Percentiles rank a stretch among this genome's conserved stretches.
These are phyloP conservation scores for Trichoderma cornu-damae DNA, from an alignment of 2,329 filamentous ascomycete genomes.

Conservation along the genomic window DNA sequence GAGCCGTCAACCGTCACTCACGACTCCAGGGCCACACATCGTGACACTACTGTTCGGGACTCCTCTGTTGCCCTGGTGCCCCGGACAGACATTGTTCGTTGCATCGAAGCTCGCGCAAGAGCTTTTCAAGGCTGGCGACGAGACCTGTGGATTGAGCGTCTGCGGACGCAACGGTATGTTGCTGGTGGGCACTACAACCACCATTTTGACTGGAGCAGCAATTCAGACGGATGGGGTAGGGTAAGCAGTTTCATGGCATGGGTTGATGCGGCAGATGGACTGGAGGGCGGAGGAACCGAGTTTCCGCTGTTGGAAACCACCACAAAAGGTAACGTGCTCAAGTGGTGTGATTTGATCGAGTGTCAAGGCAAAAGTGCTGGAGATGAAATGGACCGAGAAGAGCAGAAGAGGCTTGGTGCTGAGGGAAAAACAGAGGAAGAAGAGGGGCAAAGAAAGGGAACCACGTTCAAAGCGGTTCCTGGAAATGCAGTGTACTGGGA, in stretches of 20 bases:
- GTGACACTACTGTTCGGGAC: constrained; percentile 43
- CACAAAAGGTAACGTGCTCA: constrained; percentile 23
- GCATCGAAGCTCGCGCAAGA: constrained; percentile 44
- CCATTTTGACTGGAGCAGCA: constrained; percentile 51
- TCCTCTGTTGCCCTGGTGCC: constrained; percentile 50
- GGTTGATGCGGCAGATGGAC: constrained; percentile 36
- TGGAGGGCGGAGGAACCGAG: constrained; percentile 47
- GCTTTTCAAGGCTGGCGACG: constrained; percentile 50
- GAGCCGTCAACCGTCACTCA: constrained; percentile 47
- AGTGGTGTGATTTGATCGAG: constrained; percentile 48
- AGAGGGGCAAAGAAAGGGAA: constrained; percentile 24
- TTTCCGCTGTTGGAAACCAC: constrained; percentile 41
- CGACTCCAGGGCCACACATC: constrained; percentile 40
- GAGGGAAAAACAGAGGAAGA: not conserved
- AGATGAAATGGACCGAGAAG: not conserved
- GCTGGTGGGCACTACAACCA: constrained; percentile 47
- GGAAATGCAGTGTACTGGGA: constrained; percentile 57
- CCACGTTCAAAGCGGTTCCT: constrained; percentile 45
- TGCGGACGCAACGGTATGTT: constrained; percentile 47
- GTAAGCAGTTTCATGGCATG: constrained; percentile 53
- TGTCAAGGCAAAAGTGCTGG: constrained; percentile 28
- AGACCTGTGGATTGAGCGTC: constrained; percentile 48
- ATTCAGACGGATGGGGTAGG: constrained; percentile 42
- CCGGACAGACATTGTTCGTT: constrained; percentile 40
- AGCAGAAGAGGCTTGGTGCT: constrained; percentile 14